Base-by-base conservation (phyloP, 2,329 filamentous ascomycete species). In the Bipolaris bicolor region DNA sequence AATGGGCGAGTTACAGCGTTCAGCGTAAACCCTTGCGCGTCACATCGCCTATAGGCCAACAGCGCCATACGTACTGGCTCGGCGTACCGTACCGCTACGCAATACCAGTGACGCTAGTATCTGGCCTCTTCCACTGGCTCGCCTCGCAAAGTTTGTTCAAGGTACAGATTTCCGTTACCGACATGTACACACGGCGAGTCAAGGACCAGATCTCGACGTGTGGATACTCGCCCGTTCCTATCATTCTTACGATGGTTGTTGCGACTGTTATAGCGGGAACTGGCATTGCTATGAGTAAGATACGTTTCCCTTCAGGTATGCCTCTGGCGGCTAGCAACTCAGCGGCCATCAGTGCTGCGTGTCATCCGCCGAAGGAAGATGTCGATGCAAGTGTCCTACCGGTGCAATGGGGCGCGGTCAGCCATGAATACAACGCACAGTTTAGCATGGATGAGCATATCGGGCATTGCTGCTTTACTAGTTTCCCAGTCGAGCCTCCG, bases 1-100 rank as follows among this genome's bases (percentile, higher is more conserved):
- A 86, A 67, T 86, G 78, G 68, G 76, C 71, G 36, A 60, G 64
- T 0, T 83, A 79, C 66, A 67, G 73, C 1, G 16, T 54, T 0
- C 2, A 62, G 0, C 68, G 68, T 4, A 80, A 78, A 50, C 43
- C 64, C 0, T 70, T 81, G 0, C 72, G 79, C 1, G 79, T 81
- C 1, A 78, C 76, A 2, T 29, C 41, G 1, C 77, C 78, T 0
- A 34, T 57, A 1, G 77, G 71, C 4, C 39, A 62, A 7, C 80
- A 82, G 43, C 71, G 78, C 15, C 60, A 48, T n/a, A 80, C 76
- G 0, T 79, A 81, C 48, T 80, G 74, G 58, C 73, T 80, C 4
- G 68, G 75, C 18, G 62, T 81, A 0, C 79, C 79, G 0, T 79
- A 71, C 58, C 68, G 69, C 15, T 77, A 76, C 40, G 68, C 70